Evolutionary conservation across 129 eudicot species (phyloP), one percentile per base, ranked within the genome.

Genomic region (Rutidosis leptorrhynchoides): DNA sequence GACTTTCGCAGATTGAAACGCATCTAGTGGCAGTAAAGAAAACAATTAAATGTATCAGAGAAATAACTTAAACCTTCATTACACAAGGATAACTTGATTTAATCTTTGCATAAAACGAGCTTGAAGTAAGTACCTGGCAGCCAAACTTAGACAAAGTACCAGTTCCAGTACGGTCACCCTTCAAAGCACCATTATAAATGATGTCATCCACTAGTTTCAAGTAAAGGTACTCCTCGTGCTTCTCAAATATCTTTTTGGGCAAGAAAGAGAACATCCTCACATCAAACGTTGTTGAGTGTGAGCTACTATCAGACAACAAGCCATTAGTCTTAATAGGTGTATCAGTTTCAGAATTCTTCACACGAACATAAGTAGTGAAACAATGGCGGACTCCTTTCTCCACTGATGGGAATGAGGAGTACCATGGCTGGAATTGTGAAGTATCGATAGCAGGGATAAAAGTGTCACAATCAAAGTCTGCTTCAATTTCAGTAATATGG

Each of bases 71-170:
- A 73, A 42, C 55, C 56, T 46, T 43, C 40, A 45, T 35, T 22
- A 27, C 58, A 58, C 10, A 51, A 15, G 19, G 33, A 28, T 28
- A 16, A 33, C 2, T 27, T 9, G 15, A 7, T 58, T 27, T n/a
- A 48, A 45, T 16, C 21, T 56, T 26, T 43, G 26, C 21, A 25
- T 35, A 55, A 68, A 58, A 52, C 2, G 43, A 71, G 64, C 21
- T 48, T 49, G 16, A 10, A 37, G n/a, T 42, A 53, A 67, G 29
- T 73, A 92, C 96, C 98, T 85, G 96, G 66, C 95, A 92, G 66
- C 98, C 98, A 80, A 92, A 92, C 64, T 81, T 81, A 12, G 98
- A 92, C 21, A 88, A 66, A 48, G 95, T 92, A 57, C 96, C 98
- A 42, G 96, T 88, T 52, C 89, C 87, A 6, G 98, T 92, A 51